Evolutionary conservation across 1,139 yeast species (phyloP), one percentile per base, ranked within the genome.

Genomic region (Debaryomyces robertsiae): DNA sequence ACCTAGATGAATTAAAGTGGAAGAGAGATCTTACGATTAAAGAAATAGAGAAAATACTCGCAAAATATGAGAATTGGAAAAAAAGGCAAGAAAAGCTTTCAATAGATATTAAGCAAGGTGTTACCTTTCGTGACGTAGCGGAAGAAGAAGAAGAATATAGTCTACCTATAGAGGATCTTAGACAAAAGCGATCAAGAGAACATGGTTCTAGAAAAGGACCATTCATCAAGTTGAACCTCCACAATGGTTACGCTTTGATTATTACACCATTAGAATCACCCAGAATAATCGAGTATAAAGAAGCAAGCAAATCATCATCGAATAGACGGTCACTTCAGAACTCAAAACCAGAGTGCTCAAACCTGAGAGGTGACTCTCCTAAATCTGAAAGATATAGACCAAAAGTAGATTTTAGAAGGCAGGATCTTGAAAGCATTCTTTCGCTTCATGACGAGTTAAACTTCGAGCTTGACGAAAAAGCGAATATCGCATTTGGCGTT

Each of bases 11-110:
- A 49, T 54, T 83, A 50, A 61, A 58, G 16, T 42, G 46, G 14
- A 85, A 85, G 53, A 66, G 77, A 28, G 58, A 60, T 3, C 61
- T 78, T 45, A 82, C 91, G 0, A 60, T 79, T 2, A 54, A 55
- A 6, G 84, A 81, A 43, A 73, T 85, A 17, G 61, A 67, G 10
- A 53, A 61, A 16, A 63, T 81, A 39, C 59, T 84, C 16, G 54
- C 54, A 3, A 78, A 74, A 51, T 80, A 71, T 47, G 75, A 73
- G 4, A 65, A 64, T 37, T 71, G 77, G 76, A 67, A 64, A 40
- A 59, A 54, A 41, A 54, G 74, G 11, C 57, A 55, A 24, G 70
- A 66, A 4, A 30, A 33, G 4, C 49, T 69, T 14, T 53, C 50
- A 10, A 44, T 48, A 11, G 69, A 68, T 19, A 58, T 63, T 15